Base-by-base conservation (phyloP, 768 basidiomycete species). In the Auricularia sp. region DNA sequence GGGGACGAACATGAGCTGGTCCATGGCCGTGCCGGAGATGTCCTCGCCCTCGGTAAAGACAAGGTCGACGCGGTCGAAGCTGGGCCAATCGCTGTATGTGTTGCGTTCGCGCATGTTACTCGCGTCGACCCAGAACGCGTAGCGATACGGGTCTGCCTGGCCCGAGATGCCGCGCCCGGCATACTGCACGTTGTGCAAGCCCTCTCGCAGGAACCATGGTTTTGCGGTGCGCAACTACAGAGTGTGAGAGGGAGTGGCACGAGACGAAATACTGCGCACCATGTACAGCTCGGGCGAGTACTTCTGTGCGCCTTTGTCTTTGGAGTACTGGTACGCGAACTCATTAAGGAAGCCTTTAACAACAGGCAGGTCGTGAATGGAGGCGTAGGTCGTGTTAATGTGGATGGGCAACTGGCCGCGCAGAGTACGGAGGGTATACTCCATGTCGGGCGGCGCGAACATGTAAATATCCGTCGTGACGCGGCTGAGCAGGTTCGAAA, bases 61-160 rank as follows among this genome's bases (percentile, higher is more conserved):
- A 37, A 77, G 66, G 29, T 77, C 70, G 1, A 84, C 75, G 13
- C 81, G 73, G 13, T 44, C 65, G 2, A 73, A 68, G 66, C 80
- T 77, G 2, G 84, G 85, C 85, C 85, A 86, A 13, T 47, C 54
- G 3, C 65, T 64, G 68, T 80, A 85, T 11, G 65, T 66, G 71
- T 84, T 81, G 0, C 73, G 68, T n/a, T 70, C 63, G 14, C 83
- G 71, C 68, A 86, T 83, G 66, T 81, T 80, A 6, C 81, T 83
- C 2, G 83, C 82, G 67, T 85, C 84, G 39, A 73, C 77, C 84
- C 84, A 86, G 67, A 86, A 86, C 2, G 77, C 81, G 71, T 82
- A 85, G 24, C 81, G 78, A 65, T 82, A 84, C 13, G 69, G 63
- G 65, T 74, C 69, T 1, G 2, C 34, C 56, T 59, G 24, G 24